phyloP scores from a whole-genome alignment of 2,329 filamentous ascomycete genomes.

The Botrytis cinerea region DNA sequence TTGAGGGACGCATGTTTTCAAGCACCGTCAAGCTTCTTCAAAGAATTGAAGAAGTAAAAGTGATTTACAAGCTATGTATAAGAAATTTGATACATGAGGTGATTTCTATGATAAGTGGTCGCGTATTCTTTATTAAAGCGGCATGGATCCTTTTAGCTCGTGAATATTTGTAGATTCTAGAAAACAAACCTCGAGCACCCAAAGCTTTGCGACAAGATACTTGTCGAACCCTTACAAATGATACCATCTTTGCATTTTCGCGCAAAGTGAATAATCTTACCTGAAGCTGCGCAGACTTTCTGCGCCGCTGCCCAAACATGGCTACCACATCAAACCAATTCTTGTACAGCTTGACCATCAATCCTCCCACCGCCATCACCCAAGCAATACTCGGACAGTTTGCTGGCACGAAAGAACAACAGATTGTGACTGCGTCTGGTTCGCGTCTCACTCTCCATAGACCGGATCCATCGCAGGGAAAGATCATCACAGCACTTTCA shows the following conservation, averaged over 20 bases:
- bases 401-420: constrained; percentile 93
- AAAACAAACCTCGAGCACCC: constrained; percentile 17
- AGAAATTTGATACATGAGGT: constrained; percentile 21
- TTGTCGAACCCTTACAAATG: constrained; percentile 30
- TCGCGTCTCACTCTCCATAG: constrained; percentile 86
- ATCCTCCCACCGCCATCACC: constrained; percentile 84
- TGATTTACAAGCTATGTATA: background rate
- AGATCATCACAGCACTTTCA: constrained; percentile 81
- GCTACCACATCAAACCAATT: constrained; percentile 99
- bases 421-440: constrained; percentile 91
- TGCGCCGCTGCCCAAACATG: constrained; percentile 56
- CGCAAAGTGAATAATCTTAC: constrained; percentile 15
- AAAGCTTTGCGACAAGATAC: constrained; percentile 33
- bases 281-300: constrained; percentile 37
- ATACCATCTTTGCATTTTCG: constrained; percentile 28
- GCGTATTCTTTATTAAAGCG: constrained; percentile 25
- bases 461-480: constrained; percentile 81
- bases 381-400: constrained; percentile 95
- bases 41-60: background rate
- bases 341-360: constrained; percentile 95
- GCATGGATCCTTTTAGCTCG: constrained; percentile 24
- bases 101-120: constrained; percentile 21
- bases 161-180: constrained; percentile 18
- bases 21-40: background rate
- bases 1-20: constrained; percentile 34